Evolutionary conservation across 2,329 filamentous ascomycete genomes (phyloP), one percentile per base, ranked within the genome.

Genomic region (Thelonectria blattea): DNA sequence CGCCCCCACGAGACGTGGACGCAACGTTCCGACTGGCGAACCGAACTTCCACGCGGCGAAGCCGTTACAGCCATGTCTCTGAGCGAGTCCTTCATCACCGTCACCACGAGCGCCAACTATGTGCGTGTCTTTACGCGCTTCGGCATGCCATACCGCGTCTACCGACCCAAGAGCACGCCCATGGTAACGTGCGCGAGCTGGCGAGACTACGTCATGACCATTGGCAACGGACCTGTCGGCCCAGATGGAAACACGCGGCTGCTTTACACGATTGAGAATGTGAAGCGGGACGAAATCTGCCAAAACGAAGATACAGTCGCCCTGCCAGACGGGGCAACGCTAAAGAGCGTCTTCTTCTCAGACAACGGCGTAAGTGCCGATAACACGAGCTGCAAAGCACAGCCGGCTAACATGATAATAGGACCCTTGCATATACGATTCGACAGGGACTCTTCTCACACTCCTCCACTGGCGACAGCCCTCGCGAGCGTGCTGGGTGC

Each of bases 1-100:
- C 87, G 95, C 7, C 95, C 96, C 0, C 95, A 99, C 73, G 94
- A 99, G 78, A 96, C 92, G 1, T 99, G 95, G 95, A 97, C 93
- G 2, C 85, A 91, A 51, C 85, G 95, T 52, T 86, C 88, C 18
- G 95, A 99, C 76, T 98, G 94, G 93, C 88, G 92, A 51, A 97
- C 91, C 0, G 83, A 90, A 65, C 78, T 99, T n/a, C 95, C 95
- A 0, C 84, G 85, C 32, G 92, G 92, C n/a, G 95, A 99, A 76
- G 85, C 89, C 11, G 87, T 97, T 2, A 88, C 88, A 67, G 91
- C 94, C 60, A 92, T 99, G 80, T 94, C 95, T 0, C 83, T 99
- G 14, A 96, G 92, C 73, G 91, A 95, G 46, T 93, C 91, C 0
- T 98, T 96, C 71, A 85, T 98, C 62, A 93, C 95, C 1, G 93